A percentile compares a stretch with the other conserved stretches of the same genome.
Conservation (phyloP, 768 basidiomycete species). For the Cystobasidium ongulense region DNA sequence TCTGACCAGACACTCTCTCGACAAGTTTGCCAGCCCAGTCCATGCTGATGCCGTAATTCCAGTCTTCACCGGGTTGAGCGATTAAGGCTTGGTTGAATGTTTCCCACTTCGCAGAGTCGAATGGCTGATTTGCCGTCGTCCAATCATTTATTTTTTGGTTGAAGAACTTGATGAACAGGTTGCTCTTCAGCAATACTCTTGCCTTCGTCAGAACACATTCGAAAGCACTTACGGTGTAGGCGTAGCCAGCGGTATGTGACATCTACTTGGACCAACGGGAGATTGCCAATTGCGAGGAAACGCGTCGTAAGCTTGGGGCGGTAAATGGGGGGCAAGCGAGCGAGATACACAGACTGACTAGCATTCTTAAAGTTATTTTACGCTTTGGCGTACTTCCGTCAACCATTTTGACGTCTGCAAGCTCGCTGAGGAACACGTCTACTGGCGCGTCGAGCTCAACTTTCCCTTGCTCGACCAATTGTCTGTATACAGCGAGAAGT, state of each 20-base stretch:
- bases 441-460: conserved; percentile 32
- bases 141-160: conserved; percentile 7
- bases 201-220: background rate
- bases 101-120: background rate
- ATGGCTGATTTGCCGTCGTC: background rate
- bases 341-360: background rate
- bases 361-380: conserved; percentile 32
- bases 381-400: conserved; percentile 9
- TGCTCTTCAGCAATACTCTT: too few relatives aligned
- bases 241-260: conserved; percentile 31
- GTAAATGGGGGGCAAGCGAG: background rate
- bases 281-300: too few relatives aligned
- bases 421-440: conserved; percentile 18
- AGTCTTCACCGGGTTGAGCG: conserved; percentile 27
- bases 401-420: conserved; percentile 14
- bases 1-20: conserved; percentile 23
- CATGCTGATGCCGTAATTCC: conserved; percentile 26
- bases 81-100: conserved; percentile 10
- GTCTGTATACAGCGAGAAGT: background rate
- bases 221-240: conserved; percentile 11
- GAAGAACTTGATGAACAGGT: conserved; percentile 32
- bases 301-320: too few relatives aligned
- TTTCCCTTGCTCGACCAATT: conserved; percentile 32
- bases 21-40: conserved; percentile 22
- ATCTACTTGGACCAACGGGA: background rate